Evolutionary conservation across 2,329 filamentous ascomycete species (phyloP).

Genomic region (Hypomyces perniciosus): DNA sequence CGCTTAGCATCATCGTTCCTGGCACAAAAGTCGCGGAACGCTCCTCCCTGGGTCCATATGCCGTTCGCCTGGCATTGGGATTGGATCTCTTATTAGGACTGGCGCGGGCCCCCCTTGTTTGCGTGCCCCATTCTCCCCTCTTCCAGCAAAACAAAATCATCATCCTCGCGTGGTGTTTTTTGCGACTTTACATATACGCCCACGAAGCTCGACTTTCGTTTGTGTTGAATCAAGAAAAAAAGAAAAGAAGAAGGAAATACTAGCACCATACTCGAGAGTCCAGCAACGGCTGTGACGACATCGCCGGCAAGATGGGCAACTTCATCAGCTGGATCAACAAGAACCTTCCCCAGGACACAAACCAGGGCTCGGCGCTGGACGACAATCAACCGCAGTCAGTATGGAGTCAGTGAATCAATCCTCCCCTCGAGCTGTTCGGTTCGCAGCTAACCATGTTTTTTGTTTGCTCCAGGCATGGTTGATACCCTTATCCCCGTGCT

Average conservation of each 20-base stretch:
- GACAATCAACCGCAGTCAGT: slow-evolving; percentile 26
- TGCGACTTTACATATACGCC: too few species aligned
- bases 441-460: slow-evolving; percentile 8
- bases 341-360: slow-evolving; percentile 21
- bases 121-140: not conserved
- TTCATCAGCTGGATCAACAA: slow-evolving; percentile 35
- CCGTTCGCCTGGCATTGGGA: slow-evolving; percentile 4
- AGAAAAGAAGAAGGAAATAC: not conserved
- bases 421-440: not conserved
- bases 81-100: not conserved
- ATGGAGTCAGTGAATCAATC: slow-evolving; percentile 24
- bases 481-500: slow-evolving; percentile 50
- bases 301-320: slow-evolving; percentile 27
- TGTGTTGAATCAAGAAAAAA: not conserved
- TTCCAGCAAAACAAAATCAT: not conserved
- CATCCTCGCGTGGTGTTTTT: too few species aligned
- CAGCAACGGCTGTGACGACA: slow-evolving; percentile 12
- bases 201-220: too few species aligned
- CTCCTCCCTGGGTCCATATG: slow-evolving; percentile 4
- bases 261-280: not conserved
- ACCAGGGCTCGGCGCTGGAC: slow-evolving; percentile 19
- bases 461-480: slow-evolving; percentile 30
- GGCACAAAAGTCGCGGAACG: slow-evolving; percentile 6
- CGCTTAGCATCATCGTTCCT: slow-evolving; percentile 8
- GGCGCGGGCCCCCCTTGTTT: not conserved